A percentile compares a stretch with the other conserved stretches of the same genome.
phyloP scores from a whole-genome alignment of 176 grass and related monocot species.

The maize (Zea mays) region DNA sequence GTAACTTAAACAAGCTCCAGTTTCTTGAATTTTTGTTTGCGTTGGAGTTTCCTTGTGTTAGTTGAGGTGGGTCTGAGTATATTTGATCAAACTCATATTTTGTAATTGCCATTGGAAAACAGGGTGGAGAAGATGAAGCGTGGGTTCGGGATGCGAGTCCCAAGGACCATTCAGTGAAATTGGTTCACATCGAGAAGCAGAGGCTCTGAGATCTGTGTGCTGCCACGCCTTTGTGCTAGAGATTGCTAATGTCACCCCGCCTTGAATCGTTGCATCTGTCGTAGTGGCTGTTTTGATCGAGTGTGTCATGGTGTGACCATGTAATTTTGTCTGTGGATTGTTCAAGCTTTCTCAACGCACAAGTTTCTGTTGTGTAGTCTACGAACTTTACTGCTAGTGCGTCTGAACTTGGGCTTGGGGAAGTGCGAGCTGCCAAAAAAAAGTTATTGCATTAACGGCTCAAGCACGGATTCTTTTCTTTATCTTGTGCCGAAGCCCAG shows the following conservation, averaged over 20 bases:
- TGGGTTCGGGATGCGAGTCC: constrained; percentile 84
- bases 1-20: constrained; percentile 23
- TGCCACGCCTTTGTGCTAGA: neutral
- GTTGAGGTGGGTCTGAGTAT: neutral
- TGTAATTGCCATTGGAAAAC: neutral
- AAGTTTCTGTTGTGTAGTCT: neutral
- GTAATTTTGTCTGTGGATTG: constrained; percentile 26
- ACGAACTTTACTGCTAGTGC: neutral
- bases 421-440: neutral
- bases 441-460: neutral
- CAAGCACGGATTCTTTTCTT: no score
- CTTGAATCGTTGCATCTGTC: neutral
- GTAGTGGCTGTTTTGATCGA: neutral
- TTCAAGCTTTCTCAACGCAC: constrained; percentile 13
- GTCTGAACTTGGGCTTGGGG: neutral
- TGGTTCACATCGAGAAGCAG: neutral
- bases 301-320: neutral
- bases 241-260: constrained; percentile 2
- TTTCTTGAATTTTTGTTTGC: neutral
- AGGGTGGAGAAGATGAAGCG: constrained; percentile 93
- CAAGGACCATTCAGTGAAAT: constrained; percentile 48
- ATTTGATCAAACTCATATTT: neutral
- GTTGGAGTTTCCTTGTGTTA: neutral
- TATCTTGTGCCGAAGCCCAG: neutral
- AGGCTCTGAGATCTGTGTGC: neutral